phyloP scores from a whole-genome alignment of 345 rosid genomes.

The Ceriops tagal region DNA sequence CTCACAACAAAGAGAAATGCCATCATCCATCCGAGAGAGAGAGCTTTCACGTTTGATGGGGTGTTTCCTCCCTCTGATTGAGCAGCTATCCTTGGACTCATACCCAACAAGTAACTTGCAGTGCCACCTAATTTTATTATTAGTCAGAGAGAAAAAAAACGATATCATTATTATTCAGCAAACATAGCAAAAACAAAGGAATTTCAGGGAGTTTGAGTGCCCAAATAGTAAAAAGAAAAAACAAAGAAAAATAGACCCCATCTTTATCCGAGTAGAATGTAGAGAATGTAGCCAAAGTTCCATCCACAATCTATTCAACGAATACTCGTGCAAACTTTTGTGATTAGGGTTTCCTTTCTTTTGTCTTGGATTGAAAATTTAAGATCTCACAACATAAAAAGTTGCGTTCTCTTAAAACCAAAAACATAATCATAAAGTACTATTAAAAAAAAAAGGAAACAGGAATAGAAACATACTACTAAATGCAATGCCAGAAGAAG shows the following conservation, averaged over 20 bases:
- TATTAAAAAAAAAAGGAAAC: not conserved
- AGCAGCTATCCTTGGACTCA: conserved; percentile 55
- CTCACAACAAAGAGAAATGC: conserved; percentile 77
- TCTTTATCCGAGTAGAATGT: no score
- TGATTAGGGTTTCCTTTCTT: no score
- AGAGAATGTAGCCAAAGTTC: no score
- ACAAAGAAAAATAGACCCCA: not conserved
- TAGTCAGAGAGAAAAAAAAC: no score
- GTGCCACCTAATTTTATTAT: conserved; percentile 54
- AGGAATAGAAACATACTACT: conserved; percentile 52
- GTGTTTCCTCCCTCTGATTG: conserved; percentile 57
- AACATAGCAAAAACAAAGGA: no score
- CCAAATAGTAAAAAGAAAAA: not conserved
- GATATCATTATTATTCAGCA: not conserved
- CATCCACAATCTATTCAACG: no score
- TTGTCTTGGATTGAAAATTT: no score
- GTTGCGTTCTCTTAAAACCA: no score
- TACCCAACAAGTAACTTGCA: conserved; percentile 72
- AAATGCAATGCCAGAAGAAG: conserved; percentile 92
- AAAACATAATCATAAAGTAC: not conserved
- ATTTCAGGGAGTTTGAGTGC: no score
- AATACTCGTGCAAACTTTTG: no score
- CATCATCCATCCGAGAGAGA: conserved; percentile 61
- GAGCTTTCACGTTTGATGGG: conserved; percentile 48
- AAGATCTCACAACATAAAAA: no score